Evolutionary conservation across 2,329 filamentous ascomycete species (phyloP).

Genomic region (Intubia oerlemansii): DNA sequence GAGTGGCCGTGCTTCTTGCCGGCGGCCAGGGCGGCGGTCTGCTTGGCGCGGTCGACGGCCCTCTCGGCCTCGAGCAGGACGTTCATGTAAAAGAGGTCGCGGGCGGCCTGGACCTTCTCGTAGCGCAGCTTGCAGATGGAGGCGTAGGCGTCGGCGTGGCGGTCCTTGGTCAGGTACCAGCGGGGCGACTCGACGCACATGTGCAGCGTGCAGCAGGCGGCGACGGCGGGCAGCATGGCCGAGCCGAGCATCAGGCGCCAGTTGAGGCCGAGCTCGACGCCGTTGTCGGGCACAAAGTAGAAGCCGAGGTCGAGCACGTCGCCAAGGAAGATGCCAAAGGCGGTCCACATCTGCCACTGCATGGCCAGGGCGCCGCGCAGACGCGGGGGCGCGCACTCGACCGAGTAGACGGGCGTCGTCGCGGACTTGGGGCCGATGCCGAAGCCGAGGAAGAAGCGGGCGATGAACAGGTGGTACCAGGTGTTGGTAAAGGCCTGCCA

Average conservation of each 20-base stretch:
- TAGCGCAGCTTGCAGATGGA: conserved; percentile 25
- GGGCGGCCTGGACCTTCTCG: conserved; percentile 29
- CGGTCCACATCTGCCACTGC: conserved; percentile 27
- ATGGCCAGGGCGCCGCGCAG: conserved; percentile 51
- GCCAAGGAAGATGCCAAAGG: conserved; percentile 27
- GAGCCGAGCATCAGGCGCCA: conserved; percentile 51
- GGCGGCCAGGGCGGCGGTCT: background rate
- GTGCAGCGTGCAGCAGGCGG: conserved; percentile 29
- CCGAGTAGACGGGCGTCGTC: conserved; percentile 43
- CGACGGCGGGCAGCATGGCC: conserved; percentile 37
- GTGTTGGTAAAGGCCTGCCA: conserved; percentile 24
- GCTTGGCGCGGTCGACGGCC: conserved; percentile 15
- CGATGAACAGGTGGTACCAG: conserved; percentile 49
- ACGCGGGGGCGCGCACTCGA: conserved; percentile 40
- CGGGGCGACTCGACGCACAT: conserved; percentile 10
- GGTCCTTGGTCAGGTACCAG: conserved; percentile 27
- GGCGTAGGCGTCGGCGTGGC: conserved; percentile 23
- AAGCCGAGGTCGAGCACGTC: conserved; percentile 40
- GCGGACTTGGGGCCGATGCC: conserved; percentile 51
- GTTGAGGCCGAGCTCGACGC: conserved; percentile 30
- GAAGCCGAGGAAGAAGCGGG: conserved; percentile 47
- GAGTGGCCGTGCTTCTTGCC: conserved; percentile 18
- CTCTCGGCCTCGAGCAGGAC: conserved; percentile 35
- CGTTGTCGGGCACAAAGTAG: conserved; percentile 29
- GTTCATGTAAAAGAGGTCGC: conserved; percentile 34